Percentiles rank a stretch among this genome's conserved stretches.
These are phyloP conservation scores for Hepatocystis sp. DNA, from an alignment of 169 alveolate genomes.

Conservation along the genomic window DNA sequence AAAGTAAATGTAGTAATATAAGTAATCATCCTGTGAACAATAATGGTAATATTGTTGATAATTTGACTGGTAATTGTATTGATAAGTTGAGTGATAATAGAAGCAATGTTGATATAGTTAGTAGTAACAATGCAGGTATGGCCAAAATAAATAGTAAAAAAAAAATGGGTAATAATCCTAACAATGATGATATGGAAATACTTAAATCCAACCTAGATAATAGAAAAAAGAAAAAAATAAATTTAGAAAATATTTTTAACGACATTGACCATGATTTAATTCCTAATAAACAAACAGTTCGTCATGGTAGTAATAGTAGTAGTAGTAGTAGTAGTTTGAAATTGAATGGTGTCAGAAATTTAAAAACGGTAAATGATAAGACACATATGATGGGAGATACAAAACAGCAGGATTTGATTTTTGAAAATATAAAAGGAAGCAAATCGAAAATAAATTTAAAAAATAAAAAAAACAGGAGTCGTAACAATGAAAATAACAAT, in stretches of 20 bases:
- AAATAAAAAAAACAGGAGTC: neutral
- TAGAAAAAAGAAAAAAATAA: conserved; percentile 23
- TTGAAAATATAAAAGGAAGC: no score
- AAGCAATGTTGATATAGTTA: neutral
- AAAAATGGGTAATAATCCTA: neutral
- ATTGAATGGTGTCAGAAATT: no score
- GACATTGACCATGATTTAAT: conserved; percentile 43
- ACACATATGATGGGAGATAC: neutral
- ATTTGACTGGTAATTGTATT: neutral
- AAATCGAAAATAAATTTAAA: neutral
- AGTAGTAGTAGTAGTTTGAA: no score
- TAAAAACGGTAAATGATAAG: neutral
- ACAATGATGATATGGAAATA: neutral
- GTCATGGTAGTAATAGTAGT: no score
- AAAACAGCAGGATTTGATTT: neutral
- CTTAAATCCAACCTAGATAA: conserved; percentile 6
- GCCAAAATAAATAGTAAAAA: neutral
- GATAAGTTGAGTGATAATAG: neutral
- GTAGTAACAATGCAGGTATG: neutral
- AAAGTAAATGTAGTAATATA: no score
- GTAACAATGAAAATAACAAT: no score
- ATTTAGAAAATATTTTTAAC: conserved; percentile 68
- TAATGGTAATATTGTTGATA: no score
- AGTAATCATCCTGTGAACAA: no score
- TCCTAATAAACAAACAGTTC: no score